Evolutionary conservation across 257 asterid genomes (phyloP), one percentile per base, ranked within the genome.

Genomic region (Solanum sejunctum): DNA sequence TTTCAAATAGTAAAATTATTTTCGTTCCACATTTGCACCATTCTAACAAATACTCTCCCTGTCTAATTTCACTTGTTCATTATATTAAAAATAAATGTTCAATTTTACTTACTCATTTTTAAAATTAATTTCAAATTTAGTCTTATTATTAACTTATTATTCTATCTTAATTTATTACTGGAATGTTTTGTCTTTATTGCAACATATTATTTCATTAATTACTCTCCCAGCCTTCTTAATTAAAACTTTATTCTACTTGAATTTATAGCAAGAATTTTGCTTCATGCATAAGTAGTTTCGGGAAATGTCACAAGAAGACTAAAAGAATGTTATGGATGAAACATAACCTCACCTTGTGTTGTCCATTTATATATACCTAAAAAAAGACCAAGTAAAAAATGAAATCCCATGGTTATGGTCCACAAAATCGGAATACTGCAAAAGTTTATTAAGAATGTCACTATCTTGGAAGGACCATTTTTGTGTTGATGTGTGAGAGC

Each of bases 401-500:
- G 18, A 84, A 70, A 70, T 57, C 41, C 18, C 56, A 67, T 39
- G n/a, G 41, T 39, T 63, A n/a, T 45, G 86, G 86, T 71, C 86
- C 82, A 84, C 86, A 70, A 84, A 84, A 84, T 84, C 86, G 55
- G 72, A 23, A 70, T 7, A 16, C 71, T 5, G 23, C 72, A 71
- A 41, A 56, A 13, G 73, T 41, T 36, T 36, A 36, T 36, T 72
- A 71, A 56, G 23, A 71, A 4, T 55, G 60, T 47, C 64, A 84
- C 43, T 49, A 75, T 75, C 82, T 75, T 8, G 45, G 60, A 75
- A 49, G 82, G 82, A 75, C 61, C 82, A 49, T 75, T 49, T 49
- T 73, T 45, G 58, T 12, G 79, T 36, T 45, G 20, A 41, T 16
- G 72, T 43, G 8, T 72, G 86, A 84, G 51, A 70, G 82, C 86